These are phyloP conservation scores for Alternaria consortialis DNA, from an alignment of 2,329 filamentous ascomycete genomes.

Conservation along the genomic window DNA sequence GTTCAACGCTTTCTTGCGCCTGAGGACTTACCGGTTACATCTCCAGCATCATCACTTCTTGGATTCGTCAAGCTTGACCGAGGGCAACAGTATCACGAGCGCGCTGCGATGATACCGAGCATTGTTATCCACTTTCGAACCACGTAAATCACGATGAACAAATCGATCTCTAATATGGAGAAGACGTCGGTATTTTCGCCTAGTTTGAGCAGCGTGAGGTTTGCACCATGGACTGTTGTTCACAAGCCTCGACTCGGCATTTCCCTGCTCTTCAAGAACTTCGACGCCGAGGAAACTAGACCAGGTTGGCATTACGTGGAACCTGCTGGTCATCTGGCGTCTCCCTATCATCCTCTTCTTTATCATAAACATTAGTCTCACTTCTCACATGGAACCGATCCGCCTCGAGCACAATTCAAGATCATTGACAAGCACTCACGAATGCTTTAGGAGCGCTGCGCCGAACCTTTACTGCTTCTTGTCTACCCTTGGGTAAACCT, in stretches of 20 bases:
- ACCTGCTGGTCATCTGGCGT: constrained; percentile 9
- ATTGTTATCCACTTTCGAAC: neutral
- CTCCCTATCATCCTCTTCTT: neutral
- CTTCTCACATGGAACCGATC: neutral
- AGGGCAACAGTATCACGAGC: constrained; percentile 1
- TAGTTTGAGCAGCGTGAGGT: neutral
- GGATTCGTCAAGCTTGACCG: neutral
- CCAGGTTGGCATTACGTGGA: neutral
- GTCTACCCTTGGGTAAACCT: neutral
- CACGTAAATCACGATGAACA: neutral
- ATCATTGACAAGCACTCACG: neutral
- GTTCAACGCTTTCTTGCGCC: constrained; percentile 5
- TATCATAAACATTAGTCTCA: neutral
- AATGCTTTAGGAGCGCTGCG: neutral
- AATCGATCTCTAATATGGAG: fast-evolving
- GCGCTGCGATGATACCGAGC: neutral
- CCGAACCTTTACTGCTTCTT: neutral
- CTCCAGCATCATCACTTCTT: constrained; percentile 7
- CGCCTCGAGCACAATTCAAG: neutral
- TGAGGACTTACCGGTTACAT: neutral
- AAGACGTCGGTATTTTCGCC: neutral
- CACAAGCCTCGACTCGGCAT: neutral
- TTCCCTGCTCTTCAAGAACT: neutral
- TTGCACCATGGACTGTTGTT: neutral
- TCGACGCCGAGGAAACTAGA: neutral